Evolutionary conservation across 192 early-diverging fungal species (phyloP), one percentile per base, ranked within the genome.

Genomic region (Geranomyces variabilis): DNA sequence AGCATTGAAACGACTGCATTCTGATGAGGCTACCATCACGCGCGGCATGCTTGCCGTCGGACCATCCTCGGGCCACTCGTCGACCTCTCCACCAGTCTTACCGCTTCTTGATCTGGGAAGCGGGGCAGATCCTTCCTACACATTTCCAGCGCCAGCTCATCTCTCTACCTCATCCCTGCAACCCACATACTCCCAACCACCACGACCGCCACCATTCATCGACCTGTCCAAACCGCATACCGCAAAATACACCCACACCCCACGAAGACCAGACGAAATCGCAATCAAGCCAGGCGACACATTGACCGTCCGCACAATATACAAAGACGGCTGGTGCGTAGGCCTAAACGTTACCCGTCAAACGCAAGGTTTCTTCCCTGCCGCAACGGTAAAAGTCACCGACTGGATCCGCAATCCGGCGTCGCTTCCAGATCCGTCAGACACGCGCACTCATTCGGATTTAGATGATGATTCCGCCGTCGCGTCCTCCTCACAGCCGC

Each of bases 191-290:
- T 3, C 49, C 1, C 49, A 7, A 55, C 51, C 9, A 3, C 49
- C 66, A 55, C 43, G 31, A 46, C 36, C 63, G 15, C 48, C 48
- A 28, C n/a, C 66, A 55, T n/a, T 56, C n/a, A 22, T 72, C 34
- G 62, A 72, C 1, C 28, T 72, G 1, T 59, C 70, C 24, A 72
- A 72, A 49, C 70, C 70, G 29, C 64, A 64, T 34, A 48, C 70
- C 9, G 70, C 70, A 34, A 55, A 7, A 3, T 60, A 72, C 59
- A 60, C 47, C 4, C 62, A 72, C 47, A 64, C 34, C 46, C 70
- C 70, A 1, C 21, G 41, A 4, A 60, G 70, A 0, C 5, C 70
- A 17, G 70, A 72, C 51, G 70, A 72, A 33, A 30, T 33, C 15
- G 30, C 30, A 22, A 33, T 63, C 24, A 28, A n/a, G 14, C 24